phyloP scores from a whole-genome alignment of 2,329 filamentous ascomycete species.

The Diplodia sapinea region DNA sequence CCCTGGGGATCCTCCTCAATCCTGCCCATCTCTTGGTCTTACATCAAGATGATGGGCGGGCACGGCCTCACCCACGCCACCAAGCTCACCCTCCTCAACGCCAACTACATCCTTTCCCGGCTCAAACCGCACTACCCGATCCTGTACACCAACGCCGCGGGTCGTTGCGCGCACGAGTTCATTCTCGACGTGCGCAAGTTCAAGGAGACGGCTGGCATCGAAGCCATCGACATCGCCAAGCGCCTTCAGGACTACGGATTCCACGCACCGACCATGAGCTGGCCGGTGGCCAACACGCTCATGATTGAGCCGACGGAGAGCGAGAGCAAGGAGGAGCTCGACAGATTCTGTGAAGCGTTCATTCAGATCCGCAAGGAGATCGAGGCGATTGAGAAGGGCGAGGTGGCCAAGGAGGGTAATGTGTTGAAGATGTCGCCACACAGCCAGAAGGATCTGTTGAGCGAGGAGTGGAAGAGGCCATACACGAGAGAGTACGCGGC shows the following conservation, averaged over 20 bases:
- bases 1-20: conserved; percentile 90
- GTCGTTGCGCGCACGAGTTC: conserved; percentile 94
- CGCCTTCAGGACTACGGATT: conserved; percentile 97
- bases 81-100: conserved; percentile 90
- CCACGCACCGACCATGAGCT: conserved; percentile 96
- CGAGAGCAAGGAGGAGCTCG: conserved; percentile 88
- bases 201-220: conserved; percentile 79
- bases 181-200: conserved; percentile 89
- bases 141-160: conserved; percentile 88
- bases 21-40: conserved; percentile 91
- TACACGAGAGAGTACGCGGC: conserved; percentile 84
- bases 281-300: conserved; percentile 91
- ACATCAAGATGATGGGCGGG: conserved; percentile 91
- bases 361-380: conserved; percentile 89
- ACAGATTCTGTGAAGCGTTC: conserved; percentile 89
- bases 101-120: conserved; percentile 92
- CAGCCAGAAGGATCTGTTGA: conserved; percentile 78
- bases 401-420: conserved; percentile 75
- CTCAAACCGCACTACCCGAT: conserved; percentile 87
- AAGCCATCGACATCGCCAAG: conserved; percentile 95
- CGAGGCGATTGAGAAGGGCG: conserved; percentile 78
- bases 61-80: conserved; percentile 86
- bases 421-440: conserved; percentile 91
- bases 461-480: conserved; percentile 77
- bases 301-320: conserved; percentile 99